phyloP scores from a whole-genome alignment of 1,284 basidiomycete genomes.

The Apiotrichum gracile region DNA sequence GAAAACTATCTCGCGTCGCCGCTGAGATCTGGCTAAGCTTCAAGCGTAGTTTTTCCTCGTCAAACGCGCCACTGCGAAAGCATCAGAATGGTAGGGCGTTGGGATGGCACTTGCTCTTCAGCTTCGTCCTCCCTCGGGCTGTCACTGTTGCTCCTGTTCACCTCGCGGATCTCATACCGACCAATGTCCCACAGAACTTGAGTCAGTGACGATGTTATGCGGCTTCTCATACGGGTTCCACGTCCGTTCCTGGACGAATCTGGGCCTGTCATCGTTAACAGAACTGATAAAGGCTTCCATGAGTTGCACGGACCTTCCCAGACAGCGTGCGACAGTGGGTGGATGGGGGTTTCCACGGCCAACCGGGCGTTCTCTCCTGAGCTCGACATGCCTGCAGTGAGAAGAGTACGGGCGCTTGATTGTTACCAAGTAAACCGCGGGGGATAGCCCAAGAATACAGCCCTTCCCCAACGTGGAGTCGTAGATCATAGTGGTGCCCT shows the following conservation, averaged over 20 bases:
- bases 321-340: slow-evolving; percentile 26
- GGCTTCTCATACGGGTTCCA: neutral
- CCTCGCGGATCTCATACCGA: neutral
- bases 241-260: neutral
- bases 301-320: neutral
- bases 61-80: neutral
- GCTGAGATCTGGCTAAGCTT: neutral
- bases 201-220: neutral
- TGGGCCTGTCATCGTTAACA: neutral
- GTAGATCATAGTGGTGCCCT: neutral
- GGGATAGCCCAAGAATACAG: neutral
- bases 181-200: neutral
- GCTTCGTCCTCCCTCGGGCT: neutral
- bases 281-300: neutral
- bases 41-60: neutral
- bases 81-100: neutral
- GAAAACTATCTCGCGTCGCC: neutral
- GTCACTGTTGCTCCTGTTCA: neutral
- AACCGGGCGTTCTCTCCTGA: slow-evolving; percentile 9
- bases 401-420: neutral
- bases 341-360: slow-evolving; percentile 32
- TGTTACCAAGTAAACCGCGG: neutral
- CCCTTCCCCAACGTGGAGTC: neutral
- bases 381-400: neutral
- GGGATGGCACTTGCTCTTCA: neutral